Conservation (phyloP, 2,329 filamentous ascomycete genomes). For the Xylaria polymorpha region DNA sequence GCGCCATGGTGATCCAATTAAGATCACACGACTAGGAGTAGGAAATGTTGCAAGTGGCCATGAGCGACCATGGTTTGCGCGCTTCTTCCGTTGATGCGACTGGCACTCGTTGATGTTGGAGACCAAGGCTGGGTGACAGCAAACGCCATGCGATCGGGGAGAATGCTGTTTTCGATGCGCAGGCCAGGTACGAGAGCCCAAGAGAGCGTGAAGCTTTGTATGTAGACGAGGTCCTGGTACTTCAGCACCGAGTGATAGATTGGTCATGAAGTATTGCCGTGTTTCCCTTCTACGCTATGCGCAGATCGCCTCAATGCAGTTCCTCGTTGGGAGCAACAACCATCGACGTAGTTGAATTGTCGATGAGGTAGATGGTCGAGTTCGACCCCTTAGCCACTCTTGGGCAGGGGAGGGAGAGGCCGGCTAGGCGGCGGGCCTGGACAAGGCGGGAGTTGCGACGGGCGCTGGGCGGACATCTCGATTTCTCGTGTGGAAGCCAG, state of each 20-base stretch:
- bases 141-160: constrained; percentile 38
- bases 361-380: constrained; percentile 10
- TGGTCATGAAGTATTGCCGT: constrained; percentile 39
- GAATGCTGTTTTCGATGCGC: constrained; percentile 39
- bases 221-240: constrained; percentile 42
- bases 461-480: constrained; percentile 69
- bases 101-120: constrained; percentile 29
- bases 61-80: constrained; percentile 14
- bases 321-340: constrained; percentile 36
- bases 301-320: constrained; percentile 39
- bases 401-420: constrained; percentile 73
- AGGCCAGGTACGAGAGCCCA: constrained; percentile 38
- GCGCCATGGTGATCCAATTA: constrained; percentile 1
- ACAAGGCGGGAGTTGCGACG: constrained; percentile 74
- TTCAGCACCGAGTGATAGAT: constrained; percentile 35
- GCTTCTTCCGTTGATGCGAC: constrained; percentile 9
- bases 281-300: constrained; percentile 33
- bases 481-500: constrained; percentile 48
- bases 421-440: constrained; percentile 73
- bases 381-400: constrained; percentile 60
- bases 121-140: constrained; percentile 22
- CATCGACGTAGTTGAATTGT: constrained; percentile 36
- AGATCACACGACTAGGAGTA: constrained; percentile 21
- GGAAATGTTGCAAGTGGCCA: constrained; percentile 14
- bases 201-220: constrained; percentile 38